Base-by-base conservation (phyloP, 2,329 filamentous ascomycete species). In the Didymella sp. region DNA sequence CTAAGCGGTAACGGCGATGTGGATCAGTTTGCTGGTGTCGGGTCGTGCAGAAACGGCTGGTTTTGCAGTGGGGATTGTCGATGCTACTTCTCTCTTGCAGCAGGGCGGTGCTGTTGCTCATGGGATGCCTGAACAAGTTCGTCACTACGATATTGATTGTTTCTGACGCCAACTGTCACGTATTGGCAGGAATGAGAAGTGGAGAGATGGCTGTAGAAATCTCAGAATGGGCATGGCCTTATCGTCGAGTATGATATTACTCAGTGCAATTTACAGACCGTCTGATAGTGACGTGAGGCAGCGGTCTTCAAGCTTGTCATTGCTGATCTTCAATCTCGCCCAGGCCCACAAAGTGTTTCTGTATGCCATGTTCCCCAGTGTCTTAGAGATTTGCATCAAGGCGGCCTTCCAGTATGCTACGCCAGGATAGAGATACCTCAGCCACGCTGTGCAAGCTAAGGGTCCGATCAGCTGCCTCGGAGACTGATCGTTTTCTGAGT, bases 1-100 rank as follows among this genome's bases (percentile, higher is more conserved):
- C 49, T 47, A 25, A 49, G 33, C 44, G 47, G 24, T 47, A 19
- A 35, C 33, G 37, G 42, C 38, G 12, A 52, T 35, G 43, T 46
- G 33, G 53, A 53, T 58, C 51, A 48, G 44, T 9, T 22, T 19
- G 35, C 38, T 51, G 59, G 41, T 35, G 31, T 41, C 53, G 56
- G 50, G 59, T 56, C 43, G 58, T 56, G 58, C 53, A 61, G 56
- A 57, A 51, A 57, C 40, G 43, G 42, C 24, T 55, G 46, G 54
- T 58, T 51, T 25, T 19, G n/a, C 31, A 53, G 52, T 40, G 28
- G 33, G 9, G 21, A 53, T 44, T 54, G 35, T 48, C 38, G 50
- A 46, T 41, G 52, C 58, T 42, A 35, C 33, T 47, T 38, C 41
- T 41, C 38, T 41, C 49, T 55, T 31, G 40, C 37, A 42, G 42